Evolutionary conservation across 2,329 filamentous ascomycete genomes (phyloP).

Genomic region (Cercospora sp.): DNA sequence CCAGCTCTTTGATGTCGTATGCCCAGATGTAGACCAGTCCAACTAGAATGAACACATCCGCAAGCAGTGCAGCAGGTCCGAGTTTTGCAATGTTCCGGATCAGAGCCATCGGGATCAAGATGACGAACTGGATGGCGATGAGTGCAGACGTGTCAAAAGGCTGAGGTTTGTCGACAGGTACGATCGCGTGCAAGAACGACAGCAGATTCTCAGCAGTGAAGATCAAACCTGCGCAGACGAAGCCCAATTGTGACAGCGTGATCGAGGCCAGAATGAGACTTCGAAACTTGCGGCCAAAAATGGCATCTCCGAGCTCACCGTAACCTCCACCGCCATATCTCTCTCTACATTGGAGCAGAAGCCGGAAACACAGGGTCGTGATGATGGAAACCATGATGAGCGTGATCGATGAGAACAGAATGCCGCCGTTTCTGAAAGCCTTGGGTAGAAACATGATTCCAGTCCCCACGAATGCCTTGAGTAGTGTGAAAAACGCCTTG

Average conservation of each 20-base stretch:
- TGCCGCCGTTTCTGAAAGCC: conserved; percentile 74
- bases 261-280: conserved; percentile 68
- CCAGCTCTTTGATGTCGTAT: conserved; percentile 63
- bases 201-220: conserved; percentile 74
- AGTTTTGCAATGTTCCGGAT: conserved; percentile 76
- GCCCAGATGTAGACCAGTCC: conserved; percentile 73
- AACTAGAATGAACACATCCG: conserved; percentile 70
- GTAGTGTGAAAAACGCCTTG: conserved; percentile 74
- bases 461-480: conserved; percentile 78
- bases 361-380: conserved; percentile 69
- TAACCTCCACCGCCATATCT: conserved; percentile 67
- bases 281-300: conserved; percentile 64
- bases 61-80: conserved; percentile 66
- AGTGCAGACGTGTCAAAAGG: conserved; percentile 59
- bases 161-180: conserved; percentile 42
- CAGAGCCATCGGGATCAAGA: conserved; percentile 66
- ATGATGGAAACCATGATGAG: conserved; percentile 65
- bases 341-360: conserved; percentile 67
- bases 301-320: conserved; percentile 68
- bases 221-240: conserved; percentile 75
- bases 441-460: conserved; percentile 82
- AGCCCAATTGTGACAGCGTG: conserved; percentile 72
- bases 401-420: conserved; percentile 70
- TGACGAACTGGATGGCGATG: conserved; percentile 65
- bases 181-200: conserved; percentile 66